Percentiles rank a stretch among this genome's conserved stretches.
Evolutionary conservation across 306 rosid genomes (phyloP).

Genomic region (Nissolia schottii): DNA sequence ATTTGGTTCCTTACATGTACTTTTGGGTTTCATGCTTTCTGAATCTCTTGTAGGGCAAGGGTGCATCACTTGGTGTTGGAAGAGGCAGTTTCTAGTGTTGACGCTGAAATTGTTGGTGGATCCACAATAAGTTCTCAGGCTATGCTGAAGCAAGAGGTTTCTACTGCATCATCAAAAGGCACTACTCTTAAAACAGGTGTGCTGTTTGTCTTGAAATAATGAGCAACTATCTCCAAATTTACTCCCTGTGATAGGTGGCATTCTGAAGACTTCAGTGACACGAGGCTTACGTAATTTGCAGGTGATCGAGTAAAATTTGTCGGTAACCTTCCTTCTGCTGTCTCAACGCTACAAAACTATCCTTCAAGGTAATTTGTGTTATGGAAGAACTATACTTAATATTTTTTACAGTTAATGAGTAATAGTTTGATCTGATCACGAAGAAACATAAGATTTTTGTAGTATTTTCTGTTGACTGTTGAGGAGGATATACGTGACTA

Average conservation of each 20-base stretch:
- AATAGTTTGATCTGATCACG: not conserved
- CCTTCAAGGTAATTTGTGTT: constrained; percentile 50
- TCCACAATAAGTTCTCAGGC: constrained; percentile 76
- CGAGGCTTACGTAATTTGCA: constrained; percentile 33
- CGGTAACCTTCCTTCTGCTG: constrained; percentile 45
- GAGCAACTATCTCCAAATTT: constrained; percentile 6
- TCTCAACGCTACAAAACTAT: constrained; percentile 42
- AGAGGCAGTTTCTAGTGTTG: constrained; percentile 85
- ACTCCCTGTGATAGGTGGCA: not conserved
- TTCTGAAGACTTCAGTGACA: not conserved
- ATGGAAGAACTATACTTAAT: not conserved
- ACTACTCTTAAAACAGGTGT: constrained; percentile 62
- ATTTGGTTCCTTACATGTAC: too few relatives aligned
- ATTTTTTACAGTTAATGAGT: not conserved
- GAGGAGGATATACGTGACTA: not conserved
- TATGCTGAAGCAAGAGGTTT: constrained; percentile 77
- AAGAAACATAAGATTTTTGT: not conserved
- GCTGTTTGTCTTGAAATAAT: not conserved
- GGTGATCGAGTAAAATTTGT: constrained; percentile 90
- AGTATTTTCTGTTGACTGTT: not conserved
- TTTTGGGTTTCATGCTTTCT: too few relatives aligned
- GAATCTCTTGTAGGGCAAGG: too few relatives aligned
- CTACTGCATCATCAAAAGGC: constrained; percentile 84
- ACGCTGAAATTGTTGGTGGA: constrained; percentile 85
- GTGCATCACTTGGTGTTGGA: too few relatives aligned